Evolutionary conservation across 1,139 yeast species (phyloP), one percentile per base, ranked within the genome.

Genomic region (Geotrichum restrictum): DNA sequence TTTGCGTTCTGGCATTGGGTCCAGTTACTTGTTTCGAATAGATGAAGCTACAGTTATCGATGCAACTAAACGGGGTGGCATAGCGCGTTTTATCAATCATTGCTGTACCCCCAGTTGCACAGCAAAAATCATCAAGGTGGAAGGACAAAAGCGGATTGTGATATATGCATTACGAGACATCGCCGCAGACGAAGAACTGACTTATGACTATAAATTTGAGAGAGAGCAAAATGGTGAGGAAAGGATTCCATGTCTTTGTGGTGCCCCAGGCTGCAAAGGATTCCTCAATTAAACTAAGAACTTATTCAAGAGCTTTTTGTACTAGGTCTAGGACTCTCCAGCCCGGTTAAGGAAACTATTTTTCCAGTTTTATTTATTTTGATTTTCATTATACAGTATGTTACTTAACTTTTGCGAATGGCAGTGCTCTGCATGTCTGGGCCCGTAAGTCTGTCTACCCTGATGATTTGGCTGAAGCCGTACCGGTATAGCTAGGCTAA

Each of bases 31-130:
- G 55, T 93, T 93, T 70, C 76, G 98, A 60, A 85, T 93, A 54
- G 98, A 93, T 67, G 96, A 91, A 64, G 85, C 88, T 60, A 88
- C 95, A 0, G 98, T 94, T 6, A 86, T 94, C 54, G 99, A 94
- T 71, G 98, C 99, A 1, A 93, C 98, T 1, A 91, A 91, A 65
- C 87, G 85, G 59, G 99, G 99, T 37, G 97, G 97, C 2, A 89
- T 91, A 62, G 98, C 98, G 0, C 73, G 96, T 53, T 93, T 94
- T 64, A 93, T 93, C 67, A 93, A 94, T 65, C 99, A 94, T 69
- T 88, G 97, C 67, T 93, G 98, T 71, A 87, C 85, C 56, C 99
- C 99, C 1, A 89, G 96, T 61, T 93, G 98, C 70, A 89, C 96
- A 0, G 98, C 98, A 1, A 93, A 91, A 67, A 89, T 93, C 66